Percentiles rank a stretch among this genome's conserved stretches.
Conservation (phyloP, 2,329 filamentous ascomycete species). For the Ophiostoma novo-ulmi region DNA sequence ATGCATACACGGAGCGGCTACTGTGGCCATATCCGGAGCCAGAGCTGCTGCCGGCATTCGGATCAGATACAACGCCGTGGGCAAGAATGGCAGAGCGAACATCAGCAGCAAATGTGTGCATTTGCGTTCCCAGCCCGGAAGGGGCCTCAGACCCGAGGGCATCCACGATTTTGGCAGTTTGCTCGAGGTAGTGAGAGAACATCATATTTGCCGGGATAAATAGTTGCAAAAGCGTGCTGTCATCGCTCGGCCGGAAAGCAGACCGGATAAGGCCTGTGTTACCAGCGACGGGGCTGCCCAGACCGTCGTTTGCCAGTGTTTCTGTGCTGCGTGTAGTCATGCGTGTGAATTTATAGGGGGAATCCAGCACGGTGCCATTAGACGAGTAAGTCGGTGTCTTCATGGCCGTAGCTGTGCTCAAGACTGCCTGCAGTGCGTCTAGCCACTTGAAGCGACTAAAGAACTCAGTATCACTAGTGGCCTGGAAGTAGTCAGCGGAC, state of each 20-base stretch:
- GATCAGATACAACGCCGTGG: constrained; percentile 46
- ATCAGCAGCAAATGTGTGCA: constrained; percentile 56
- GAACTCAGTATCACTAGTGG: constrained; percentile 66
- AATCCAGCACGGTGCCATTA: constrained; percentile 50
- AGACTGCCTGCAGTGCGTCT: constrained; percentile 62
- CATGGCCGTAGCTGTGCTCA: constrained; percentile 65
- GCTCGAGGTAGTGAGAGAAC: constrained; percentile 60
- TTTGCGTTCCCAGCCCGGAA: constrained; percentile 46
- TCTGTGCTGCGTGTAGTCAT: constrained; percentile 70
- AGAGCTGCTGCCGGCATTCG: constrained; percentile 32
- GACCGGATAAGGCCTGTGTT: constrained; percentile 79
- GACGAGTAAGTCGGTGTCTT: constrained; percentile 66
- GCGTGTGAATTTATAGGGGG: constrained; percentile 72
- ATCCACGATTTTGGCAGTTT: constrained; percentile 44
- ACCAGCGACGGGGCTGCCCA: constrained; percentile 72
- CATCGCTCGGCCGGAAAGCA: constrained; percentile 86
- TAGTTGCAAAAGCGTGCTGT: constrained; percentile 78
- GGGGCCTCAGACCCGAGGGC: constrained; percentile 35
- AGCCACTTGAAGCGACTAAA: constrained; percentile 72
- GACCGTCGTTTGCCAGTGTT: constrained; percentile 69
- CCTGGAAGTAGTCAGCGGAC: constrained; percentile 70
- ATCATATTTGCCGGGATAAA: constrained; percentile 89
- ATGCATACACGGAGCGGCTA: constrained; percentile 57
- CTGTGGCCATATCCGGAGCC: neutral
- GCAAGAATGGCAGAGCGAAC: constrained; percentile 29